A percentile compares a stretch with the other conserved stretches of the same genome.
Evolutionary conservation across 2,329 filamentous ascomycete genomes (phyloP).

Genomic region (Cercospora beticola): DNA sequence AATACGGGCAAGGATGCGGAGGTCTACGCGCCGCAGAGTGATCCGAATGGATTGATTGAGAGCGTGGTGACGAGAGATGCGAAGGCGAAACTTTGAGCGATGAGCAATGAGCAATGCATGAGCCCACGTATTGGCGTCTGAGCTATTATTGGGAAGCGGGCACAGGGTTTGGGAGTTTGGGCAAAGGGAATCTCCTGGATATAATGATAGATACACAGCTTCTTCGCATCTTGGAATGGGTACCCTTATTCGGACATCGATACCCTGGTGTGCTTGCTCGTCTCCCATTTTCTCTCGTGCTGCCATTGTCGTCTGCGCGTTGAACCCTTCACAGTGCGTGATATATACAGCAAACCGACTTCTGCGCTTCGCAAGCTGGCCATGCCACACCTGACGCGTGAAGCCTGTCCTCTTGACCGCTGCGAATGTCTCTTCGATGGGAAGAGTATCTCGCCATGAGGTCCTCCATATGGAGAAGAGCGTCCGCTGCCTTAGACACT

Average conservation of each 20-base stretch:
- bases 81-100: constrained; percentile 28
- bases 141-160: not conserved
- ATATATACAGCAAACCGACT: not conserved
- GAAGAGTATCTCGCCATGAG: not conserved
- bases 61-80: constrained; percentile 73
- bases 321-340: not conserved
- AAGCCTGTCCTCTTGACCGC: not conserved
- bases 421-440: not conserved
- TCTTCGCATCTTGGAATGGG: not conserved
- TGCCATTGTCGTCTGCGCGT: not conserved
- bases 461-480: not conserved
- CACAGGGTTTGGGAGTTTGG: not conserved
- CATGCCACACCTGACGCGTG: not conserved
- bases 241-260: not conserved
- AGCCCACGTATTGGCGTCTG: not conserved
- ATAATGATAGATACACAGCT: not conserved
- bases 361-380: not conserved
- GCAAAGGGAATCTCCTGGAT: not conserved
- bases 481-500: not conserved
- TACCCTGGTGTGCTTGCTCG: too few species aligned
- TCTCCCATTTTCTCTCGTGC: not conserved
- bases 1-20: constrained; percentile 96
- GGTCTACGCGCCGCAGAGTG: constrained; percentile 88
- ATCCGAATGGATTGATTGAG: constrained; percentile 93
- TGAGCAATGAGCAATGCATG: not conserved